A percentile compares a stretch with the other conserved stretches of the same genome.
Conservation (phyloP, 441 rosid species). For the Pelargonium fulgidum region DNA sequence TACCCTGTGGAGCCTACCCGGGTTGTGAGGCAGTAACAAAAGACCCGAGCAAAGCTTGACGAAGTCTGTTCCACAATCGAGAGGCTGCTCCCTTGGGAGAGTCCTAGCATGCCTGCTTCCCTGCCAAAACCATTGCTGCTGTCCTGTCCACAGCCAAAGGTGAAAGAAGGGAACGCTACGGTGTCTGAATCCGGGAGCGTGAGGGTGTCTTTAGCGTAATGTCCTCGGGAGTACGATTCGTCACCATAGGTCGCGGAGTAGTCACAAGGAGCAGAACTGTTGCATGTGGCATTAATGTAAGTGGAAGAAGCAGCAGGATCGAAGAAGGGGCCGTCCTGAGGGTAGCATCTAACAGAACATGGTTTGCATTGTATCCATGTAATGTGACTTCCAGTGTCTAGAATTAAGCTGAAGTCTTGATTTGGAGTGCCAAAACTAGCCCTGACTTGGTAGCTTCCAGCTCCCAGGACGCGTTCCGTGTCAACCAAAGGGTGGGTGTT, state of each 20-base stretch:
- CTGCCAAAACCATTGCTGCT: neutral
- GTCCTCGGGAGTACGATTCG: constrained; percentile 14
- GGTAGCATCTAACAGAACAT: neutral
- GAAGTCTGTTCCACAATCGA: constrained; percentile 23
- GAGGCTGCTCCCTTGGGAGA: constrained; percentile 10
- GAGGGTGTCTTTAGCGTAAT: constrained; percentile 24
- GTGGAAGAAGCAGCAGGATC: constrained; percentile 26
- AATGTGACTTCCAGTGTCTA: constrained; percentile 30
- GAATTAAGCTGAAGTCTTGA: constrained; percentile 17
- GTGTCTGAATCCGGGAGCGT: neutral
- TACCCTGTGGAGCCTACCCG: constrained; percentile 19
- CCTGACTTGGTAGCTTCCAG: constrained; percentile 17
- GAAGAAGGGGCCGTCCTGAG: constrained; percentile 9
- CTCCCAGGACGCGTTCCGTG: neutral
- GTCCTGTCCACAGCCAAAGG: constrained; percentile 26
- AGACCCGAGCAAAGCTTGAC: neutral
- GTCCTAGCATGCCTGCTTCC: constrained; percentile 30
- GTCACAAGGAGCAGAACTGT: neutral
- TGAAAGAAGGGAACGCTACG: constrained; percentile 12
- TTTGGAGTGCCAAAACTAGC: constrained; percentile 27
- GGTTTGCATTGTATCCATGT: constrained; percentile 30
- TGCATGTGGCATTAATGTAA: constrained; percentile 4
- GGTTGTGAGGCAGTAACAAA: constrained; percentile 36
- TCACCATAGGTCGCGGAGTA: constrained; percentile 13
- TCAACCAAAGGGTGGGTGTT: neutral